A percentile compares a stretch with the other conserved stretches of the same genome.
Evolutionary conservation across 352 stramenopile genomes (phyloP).

Genomic region (Pseudoperonospora humuli): DNA sequence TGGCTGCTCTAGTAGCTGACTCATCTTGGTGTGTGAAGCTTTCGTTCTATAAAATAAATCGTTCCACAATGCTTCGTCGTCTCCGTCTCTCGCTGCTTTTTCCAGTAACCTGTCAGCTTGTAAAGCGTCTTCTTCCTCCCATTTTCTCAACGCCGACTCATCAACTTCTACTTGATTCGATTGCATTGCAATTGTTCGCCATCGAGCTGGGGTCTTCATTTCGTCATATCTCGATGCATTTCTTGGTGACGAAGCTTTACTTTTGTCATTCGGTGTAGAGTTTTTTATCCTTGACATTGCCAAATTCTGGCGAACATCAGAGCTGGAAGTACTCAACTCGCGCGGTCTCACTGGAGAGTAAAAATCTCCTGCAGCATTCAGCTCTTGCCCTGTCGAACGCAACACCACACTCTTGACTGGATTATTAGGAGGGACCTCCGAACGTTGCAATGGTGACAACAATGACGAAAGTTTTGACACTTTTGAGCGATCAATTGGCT

Average conservation of each 20-base stretch:
- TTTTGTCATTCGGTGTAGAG: slow-evolving; percentile 3
- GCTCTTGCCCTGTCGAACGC: slow-evolving; percentile 14
- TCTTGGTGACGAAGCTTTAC: slow-evolving; percentile 1
- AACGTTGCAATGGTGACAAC: slow-evolving; percentile 9
- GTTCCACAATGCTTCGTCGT: slow-evolving; percentile 30
- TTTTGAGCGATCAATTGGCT: slow-evolving; percentile 5
- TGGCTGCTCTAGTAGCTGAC: slow-evolving; percentile 11
- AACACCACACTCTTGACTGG: slow-evolving; percentile 3
- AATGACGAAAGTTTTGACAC: slow-evolving; percentile 5
- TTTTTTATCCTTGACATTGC: slow-evolving; percentile 18
- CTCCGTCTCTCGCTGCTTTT: slow-evolving; percentile 17
- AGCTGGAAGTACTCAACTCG: slow-evolving; percentile 11
- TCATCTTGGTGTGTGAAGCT: slow-evolving; percentile 9
- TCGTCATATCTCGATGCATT: slow-evolving; percentile 13
- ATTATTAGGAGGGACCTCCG: slow-evolving; percentile 1
- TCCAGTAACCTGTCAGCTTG: slow-evolving; percentile 25
- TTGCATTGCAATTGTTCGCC: slow-evolving; percentile 22
- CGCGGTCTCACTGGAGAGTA: slow-evolving; percentile 27
- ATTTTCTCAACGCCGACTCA: slow-evolving; percentile 10
- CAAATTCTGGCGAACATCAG: slow-evolving; percentile 15
- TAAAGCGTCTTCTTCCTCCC: slow-evolving; percentile 17
- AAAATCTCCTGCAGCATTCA: slow-evolving; percentile 26
- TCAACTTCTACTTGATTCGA: slow-evolving; percentile 22
- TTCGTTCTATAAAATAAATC: slow-evolving; percentile 32
- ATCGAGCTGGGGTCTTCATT: slow-evolving; percentile 27